Evolutionary conservation across 495 filamentous ascomycete species (phyloP).

Genomic region (Lepidopterella palustris): DNA sequence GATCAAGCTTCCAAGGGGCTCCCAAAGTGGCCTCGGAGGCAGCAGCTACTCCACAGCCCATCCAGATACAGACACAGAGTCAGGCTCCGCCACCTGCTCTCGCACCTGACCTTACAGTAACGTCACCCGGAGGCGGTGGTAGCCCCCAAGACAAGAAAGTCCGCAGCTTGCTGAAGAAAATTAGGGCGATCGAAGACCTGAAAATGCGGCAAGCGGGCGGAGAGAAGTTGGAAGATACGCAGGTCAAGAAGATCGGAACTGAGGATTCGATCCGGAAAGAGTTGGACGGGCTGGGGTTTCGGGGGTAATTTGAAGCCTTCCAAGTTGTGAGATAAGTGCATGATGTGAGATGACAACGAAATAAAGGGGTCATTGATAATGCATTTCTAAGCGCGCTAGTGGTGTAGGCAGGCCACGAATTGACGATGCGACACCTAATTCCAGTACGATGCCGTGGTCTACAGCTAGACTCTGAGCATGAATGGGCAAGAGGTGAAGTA

Average conservation of each 20-base stretch:
- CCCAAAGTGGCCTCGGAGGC: not conserved
- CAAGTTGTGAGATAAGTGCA: no score
- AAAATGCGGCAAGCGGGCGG: slow-evolving; percentile 91
- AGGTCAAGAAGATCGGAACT: slow-evolving; percentile 95
- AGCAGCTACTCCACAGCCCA: slow-evolving; percentile 18
- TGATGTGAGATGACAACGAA: no score
- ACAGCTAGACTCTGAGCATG: no score
- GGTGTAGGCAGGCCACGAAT: no score
- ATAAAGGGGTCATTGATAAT: not conserved
- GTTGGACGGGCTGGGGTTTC: slow-evolving; percentile 53
- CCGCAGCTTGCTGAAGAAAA: slow-evolving; percentile 86
- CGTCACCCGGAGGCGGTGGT: slow-evolving; percentile 39
- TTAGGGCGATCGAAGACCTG: slow-evolving; percentile 92
- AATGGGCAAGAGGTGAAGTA: no score
- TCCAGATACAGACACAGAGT: slow-evolving; percentile 12
- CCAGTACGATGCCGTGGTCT: no score
- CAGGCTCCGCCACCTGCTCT: slow-evolving; percentile 38
- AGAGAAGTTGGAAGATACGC: slow-evolving; percentile 95
- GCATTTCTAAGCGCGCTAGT: not conserved
- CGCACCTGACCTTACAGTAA: slow-evolving; percentile 44
- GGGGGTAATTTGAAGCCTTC: no score
- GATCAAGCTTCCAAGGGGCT: not conserved
- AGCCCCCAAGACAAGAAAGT: slow-evolving; percentile 77
- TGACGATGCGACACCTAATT: no score
- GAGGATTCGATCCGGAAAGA: slow-evolving; percentile 78